Base-by-base conservation (phyloP, 2,329 filamentous ascomycete species). In the Lojkania enalia region DNA sequence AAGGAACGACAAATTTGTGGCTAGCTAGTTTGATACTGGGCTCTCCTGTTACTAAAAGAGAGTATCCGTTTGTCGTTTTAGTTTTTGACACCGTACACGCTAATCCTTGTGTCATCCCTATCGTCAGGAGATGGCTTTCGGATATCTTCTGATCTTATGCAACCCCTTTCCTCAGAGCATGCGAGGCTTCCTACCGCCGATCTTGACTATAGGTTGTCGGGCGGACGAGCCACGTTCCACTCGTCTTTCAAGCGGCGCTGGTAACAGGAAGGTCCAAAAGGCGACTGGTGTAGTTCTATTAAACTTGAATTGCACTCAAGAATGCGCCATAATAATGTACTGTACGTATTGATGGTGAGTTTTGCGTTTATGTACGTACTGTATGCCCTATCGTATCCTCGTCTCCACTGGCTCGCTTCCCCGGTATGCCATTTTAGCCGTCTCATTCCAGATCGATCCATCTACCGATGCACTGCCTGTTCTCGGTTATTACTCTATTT, bases 321-420 rank as follows among this genome's bases (percentile, higher is more conserved):
- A 36, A 32, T 35, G 44, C 39, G 47, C 33, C 30, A 44, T 49
- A 41, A 53, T 48, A 43, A 25, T 16, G 39, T 25, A 29, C 23
- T 25, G n/a, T 35, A 29, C 21, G 40, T 39, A 43, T 42, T 30
- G 33, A 44, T 30, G 44, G 44, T 43, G 39, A 48, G 39, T 49
- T 35, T 39, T 35, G 32, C 33, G 16, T 46, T 37, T 51, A 48
- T 56, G 42, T 39, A 16, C 30, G 42, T 41, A 35, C 27, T 49
- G 47, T 42, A 39, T 38, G 25, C 20, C 40, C 21, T 42, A 38
- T 44, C 32, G 33, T 42, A 14, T n/a, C 18, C 21, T 33, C 14
- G 18, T 42, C 49, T 31, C 42, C 20, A 63, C 42, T 60, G 54
- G 54, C 30, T 58, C 58, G 51, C 48, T 60, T 58, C 48, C 18